Evolutionary conservation across 441 rosid species (phyloP).

Genomic region (Mallotus repandus): DNA sequence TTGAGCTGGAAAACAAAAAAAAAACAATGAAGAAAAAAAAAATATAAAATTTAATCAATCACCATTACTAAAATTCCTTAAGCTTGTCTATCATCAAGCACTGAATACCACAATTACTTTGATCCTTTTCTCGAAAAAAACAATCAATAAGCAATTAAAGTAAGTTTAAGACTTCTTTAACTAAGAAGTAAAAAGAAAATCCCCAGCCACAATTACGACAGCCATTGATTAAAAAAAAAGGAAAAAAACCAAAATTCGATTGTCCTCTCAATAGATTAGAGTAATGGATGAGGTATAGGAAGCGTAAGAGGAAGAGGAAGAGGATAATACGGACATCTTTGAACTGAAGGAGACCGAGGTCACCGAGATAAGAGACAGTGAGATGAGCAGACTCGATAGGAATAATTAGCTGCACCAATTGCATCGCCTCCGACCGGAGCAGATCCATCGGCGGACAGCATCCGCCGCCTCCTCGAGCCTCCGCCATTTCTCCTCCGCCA

Average conservation of each 20-base stretch:
- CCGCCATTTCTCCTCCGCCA: constrained; percentile 37
- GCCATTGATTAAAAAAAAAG: not conserved
- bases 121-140: not conserved
- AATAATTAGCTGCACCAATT: constrained; percentile 75
- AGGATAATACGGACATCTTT: constrained; percentile 66
- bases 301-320: not conserved
- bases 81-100: not conserved
- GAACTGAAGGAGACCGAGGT: constrained; percentile 84
- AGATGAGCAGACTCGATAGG: constrained; percentile 87
- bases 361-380: constrained; percentile 81
- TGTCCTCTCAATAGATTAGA: too few relatives aligned
- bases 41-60: constrained; percentile 4
- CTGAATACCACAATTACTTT: not conserved
- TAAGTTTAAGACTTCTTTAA: too few relatives aligned
- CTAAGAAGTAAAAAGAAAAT: not conserved
- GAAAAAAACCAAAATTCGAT: not conserved
- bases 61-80: not conserved
- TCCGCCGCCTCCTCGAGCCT: constrained; percentile 32
- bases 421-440: constrained; percentile 84
- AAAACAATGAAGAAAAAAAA: not conserved
- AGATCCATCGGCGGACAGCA: constrained; percentile 93
- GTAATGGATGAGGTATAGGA: too few relatives aligned
- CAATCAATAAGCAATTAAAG: not conserved
- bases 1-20: constrained; percentile 60
- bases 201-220: not conserved